Evolutionary conservation across 352 stramenopile species (phyloP), one percentile per base, ranked within the genome.

Genomic region (Plasmopara muralis): DNA sequence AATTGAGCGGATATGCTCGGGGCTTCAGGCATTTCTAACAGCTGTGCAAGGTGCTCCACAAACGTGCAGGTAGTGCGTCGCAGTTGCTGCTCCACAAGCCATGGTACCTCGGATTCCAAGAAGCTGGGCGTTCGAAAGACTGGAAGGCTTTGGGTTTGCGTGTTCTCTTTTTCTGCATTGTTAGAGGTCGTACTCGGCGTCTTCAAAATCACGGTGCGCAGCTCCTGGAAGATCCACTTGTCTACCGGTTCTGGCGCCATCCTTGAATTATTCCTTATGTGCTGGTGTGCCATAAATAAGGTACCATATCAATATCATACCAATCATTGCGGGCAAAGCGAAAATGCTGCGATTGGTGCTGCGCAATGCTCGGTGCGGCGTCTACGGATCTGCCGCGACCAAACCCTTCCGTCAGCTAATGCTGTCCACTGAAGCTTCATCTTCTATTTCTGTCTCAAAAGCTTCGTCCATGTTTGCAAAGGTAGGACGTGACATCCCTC

Each of bases 21-120:
- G 6, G 75, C 68, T 14, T 70, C 66, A 9, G 82, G 82, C 40
- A 92, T 77, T 47, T 79, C 74, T 43, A 89, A 43, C 12, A 86
- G 63, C 41, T 64, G 53, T 15, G 68, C 73, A 50, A 92, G 62
- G 51, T 92, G 75, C 46, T 83, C 66, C 16, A 92, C 61, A 53
- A 85, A 89, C 33, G 63, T 50, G 54, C 77, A 88, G 20, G 78
- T 89, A 8, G 77, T 75, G 45, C 66, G 67, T 13, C 82, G 74
- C 43, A 89, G 60, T 62, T 87, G 69, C 43, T 64, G 66, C 60
- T 90, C 80, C 6, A 74, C 52, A 14, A 47, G 47, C 78, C 78
- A 89, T 20, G 72, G 56, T 2, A 87, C 56, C 1, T 68, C 54
- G n/a, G 62, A 70, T 43, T 74, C 52, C 5, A 55, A 39, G n/a